These are phyloP conservation scores for Orobanche coerulescens DNA, from an alignment of 257 asterid species.

Conservation along the genomic window DNA sequence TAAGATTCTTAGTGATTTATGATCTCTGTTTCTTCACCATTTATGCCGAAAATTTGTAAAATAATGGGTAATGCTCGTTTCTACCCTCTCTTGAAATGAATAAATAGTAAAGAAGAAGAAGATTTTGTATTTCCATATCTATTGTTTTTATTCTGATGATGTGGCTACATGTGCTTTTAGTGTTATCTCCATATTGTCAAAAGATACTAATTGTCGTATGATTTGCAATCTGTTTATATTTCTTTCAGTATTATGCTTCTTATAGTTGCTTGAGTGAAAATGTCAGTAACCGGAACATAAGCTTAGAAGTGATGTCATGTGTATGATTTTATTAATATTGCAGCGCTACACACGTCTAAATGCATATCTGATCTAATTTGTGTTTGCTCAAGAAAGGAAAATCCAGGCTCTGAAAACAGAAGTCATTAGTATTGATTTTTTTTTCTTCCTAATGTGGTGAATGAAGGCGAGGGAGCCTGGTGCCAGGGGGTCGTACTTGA, in stretches of 20 bases:
- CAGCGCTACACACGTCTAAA: not conserved
- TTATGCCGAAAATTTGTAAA: not conserved
- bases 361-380: not conserved
- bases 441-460: conserved; percentile 16
- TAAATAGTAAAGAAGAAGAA: not conserved
- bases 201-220: not conserved
- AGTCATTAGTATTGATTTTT: not conserved
- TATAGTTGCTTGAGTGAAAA: not conserved
- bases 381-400: not conserved
- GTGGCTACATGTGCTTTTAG: not conserved
- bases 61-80: not conserved
- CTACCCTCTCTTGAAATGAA: too few relatives aligned
- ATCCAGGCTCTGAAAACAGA: not conserved
- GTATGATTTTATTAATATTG: not conserved
- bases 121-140: not conserved
- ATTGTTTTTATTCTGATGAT: not conserved
- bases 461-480: conserved; percentile 89
- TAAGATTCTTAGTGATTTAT: conserved; percentile 10
- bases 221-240: not conserved
- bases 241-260: not conserved
- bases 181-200: not conserved
- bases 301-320: not conserved
- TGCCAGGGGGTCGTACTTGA: conserved; percentile 73
- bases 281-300: not conserved
- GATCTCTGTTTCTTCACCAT: not conserved